Base-by-base conservation (phyloP, 2,329 filamentous ascomycete species). In the Graphilbum sp. region DNA sequence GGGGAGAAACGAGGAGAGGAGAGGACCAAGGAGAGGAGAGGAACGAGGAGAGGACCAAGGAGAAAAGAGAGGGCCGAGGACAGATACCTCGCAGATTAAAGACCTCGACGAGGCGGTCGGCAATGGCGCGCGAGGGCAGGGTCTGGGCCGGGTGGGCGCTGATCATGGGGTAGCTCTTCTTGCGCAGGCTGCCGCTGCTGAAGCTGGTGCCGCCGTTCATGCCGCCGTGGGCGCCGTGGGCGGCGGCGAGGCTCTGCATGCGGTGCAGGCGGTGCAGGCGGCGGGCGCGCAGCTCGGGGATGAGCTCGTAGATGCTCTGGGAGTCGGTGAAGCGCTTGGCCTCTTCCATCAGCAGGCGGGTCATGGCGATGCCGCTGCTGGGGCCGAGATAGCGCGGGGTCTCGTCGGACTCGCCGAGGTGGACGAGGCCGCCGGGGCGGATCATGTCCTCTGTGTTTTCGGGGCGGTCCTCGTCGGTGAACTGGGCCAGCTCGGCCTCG, bases 341-440 rank as follows among this genome's bases (percentile, higher is more conserved):
- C 57, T 94, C 76, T 55, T 95, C 87, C 81, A 98, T 95, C 11
- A 98, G 78, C 47, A 96, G 68, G 23, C 88, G 76, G 12, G 87
- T 93, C 64, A 96, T 93, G 52, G 86, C 84, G 50, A 95, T 94
- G 42, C 88, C 90, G 55, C 88, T 96, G 35, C 87, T 94, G 3
- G 90, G 83, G 0, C 90, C 90, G 3, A 98, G 65, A 54, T 90
- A 96, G 45, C 88, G 82, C 15, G 83, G 77, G 2, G 72, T 78
- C 58, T 95, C 88, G 54, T 93, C 85, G 40, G 78, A 77, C 49
- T 88, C 83, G 50, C 80, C 77, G 37, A 96, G 73, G 32, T 79
- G 79, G 49, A 96, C 84, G 47, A 88, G 72, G 20, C 86, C 87
- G 18, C 84, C 84, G 0, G 83, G 82, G 18, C 86, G 79, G 49